Evolutionary conservation across 306 rosid species (phyloP).

Genomic region (Prunus kanzakura): DNA sequence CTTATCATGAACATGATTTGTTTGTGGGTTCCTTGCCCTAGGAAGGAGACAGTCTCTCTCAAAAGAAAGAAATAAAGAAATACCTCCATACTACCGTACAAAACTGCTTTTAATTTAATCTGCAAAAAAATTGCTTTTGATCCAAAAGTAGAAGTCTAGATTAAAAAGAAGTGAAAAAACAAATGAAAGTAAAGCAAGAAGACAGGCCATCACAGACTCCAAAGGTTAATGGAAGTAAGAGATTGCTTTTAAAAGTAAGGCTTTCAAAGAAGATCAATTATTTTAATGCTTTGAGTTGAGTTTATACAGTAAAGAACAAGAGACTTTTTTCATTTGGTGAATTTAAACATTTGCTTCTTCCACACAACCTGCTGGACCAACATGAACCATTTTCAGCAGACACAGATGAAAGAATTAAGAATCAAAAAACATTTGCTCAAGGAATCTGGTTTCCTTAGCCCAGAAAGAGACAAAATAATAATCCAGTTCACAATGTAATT

Average conservation of each 20-base stretch:
- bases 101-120: not conserved
- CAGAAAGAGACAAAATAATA: not conserved
- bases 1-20: not conserved
- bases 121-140: not conserved
- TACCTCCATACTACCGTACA: not conserved
- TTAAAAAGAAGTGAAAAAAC: not conserved
- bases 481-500: not conserved
- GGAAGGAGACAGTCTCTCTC: not conserved
- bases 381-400: not conserved
- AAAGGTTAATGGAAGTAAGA: conserved; percentile 7
- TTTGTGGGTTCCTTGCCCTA: not conserved
- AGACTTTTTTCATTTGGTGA: not conserved
- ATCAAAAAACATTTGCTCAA: not conserved
- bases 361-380: not conserved
- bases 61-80: not conserved
- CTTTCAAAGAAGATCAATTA: not conserved
- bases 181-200: conserved; percentile 5
- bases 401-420: not conserved
- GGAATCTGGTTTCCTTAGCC: not conserved
- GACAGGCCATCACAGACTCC: conserved; percentile 10
- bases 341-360: not conserved
- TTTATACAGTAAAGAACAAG: not conserved
- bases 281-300: not conserved
- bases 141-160: not conserved
- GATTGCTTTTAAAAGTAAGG: not conserved